Base-by-base conservation (phyloP, 1,139 yeast species). In the Blastobotrys arbuscula region DNA sequence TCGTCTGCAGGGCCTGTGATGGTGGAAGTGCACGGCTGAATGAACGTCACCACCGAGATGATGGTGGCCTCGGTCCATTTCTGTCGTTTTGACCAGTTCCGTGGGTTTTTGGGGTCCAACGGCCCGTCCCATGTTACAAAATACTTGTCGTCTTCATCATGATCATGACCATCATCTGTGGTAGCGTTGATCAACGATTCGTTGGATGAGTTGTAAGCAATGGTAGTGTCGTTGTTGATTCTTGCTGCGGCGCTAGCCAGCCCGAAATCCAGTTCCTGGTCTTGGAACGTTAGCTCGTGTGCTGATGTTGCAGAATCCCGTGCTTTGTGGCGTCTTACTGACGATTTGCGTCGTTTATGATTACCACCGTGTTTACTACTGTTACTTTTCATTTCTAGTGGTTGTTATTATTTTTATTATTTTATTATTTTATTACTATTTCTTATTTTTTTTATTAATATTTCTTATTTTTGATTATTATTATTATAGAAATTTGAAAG, bases 11-110 rank as follows among this genome's bases (percentile, higher is more conserved):
- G 84, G 0, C 84, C 78, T 15, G 74, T 66, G 57, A 80, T 72
- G 4, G 84, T 76, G 2, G 84, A 78, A 0, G 82, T 73, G 66
- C 79, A 73, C 1, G 85, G 83, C 0, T 82, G 73, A 7, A 79
- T 62, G 39, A 81, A 68, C 0, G 83, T 74, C 55, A 78, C 76
- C 6, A 71, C 28, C 0, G 83, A 65, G 7, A 78, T 81, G n/a
- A 78, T 61, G n/a, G 61, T 45, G 3, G 81, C 74, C 46, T 74
- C 75, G 18, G 65, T 50, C 57, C 73, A 63, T 55, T 78, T 78
- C 26, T 65, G 59, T 0, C 47, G 20, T 0, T 51, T 28, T 0
- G 72, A 33, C 85, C 85, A 81, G 62, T 81, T 80, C 50, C 82
- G 65, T 33, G 87, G 84, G 55, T 75, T 74, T 15, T 64, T 65